A percentile compares a stretch with the other conserved stretches of the same genome.
phyloP scores from a whole-genome alignment of 2,329 filamentous ascomycete genomes.

The Zalaria sp. region DNA sequence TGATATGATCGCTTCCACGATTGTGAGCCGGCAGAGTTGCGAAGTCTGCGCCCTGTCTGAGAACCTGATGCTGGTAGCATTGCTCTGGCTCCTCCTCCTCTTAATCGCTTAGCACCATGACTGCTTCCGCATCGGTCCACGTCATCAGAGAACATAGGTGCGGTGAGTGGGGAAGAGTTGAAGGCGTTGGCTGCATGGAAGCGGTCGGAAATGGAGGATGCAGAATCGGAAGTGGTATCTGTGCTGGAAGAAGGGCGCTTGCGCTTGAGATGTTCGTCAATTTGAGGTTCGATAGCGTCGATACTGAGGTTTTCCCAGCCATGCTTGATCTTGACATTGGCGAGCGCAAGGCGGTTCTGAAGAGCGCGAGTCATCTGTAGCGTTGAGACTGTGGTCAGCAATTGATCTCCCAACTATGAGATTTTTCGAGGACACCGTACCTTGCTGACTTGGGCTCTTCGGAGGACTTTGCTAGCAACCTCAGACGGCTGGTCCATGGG shows the following conservation, averaged over 20 bases:
- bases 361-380: conserved; percentile 77
- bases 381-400: conserved; percentile 9
- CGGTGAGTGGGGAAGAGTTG: conserved; percentile 75
- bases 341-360: conserved; percentile 85
- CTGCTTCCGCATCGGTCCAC: conserved; percentile 56
- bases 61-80: conserved; percentile 14
- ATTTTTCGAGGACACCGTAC: conserved; percentile 8
- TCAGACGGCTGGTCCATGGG: conserved; percentile 7
- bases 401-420: conserved; percentile 3
- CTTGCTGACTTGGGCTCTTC: conserved; percentile 24
- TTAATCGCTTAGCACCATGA: conserved; percentile 18
- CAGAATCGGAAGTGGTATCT: conserved; percentile 74
- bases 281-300: conserved; percentile 70
- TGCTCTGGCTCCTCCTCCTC: conserved; percentile 5
- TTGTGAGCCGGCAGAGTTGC: conserved; percentile 22
- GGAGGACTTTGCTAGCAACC: conserved; percentile 21
- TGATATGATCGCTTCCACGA: conserved; percentile 68
- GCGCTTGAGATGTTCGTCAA: conserved; percentile 65
- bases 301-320: conserved; percentile 86
- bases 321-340: conserved; percentile 94
- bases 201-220: conserved; percentile 67
- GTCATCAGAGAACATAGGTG: conserved; percentile 72
- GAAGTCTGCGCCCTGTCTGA: conserved; percentile 15
- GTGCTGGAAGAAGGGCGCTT: conserved; percentile 51
- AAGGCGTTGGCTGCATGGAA: conserved; percentile 54